Evolutionary conservation across 148 eudicot species (phyloP).

Genomic region (Nyssa sinensis): DNA sequence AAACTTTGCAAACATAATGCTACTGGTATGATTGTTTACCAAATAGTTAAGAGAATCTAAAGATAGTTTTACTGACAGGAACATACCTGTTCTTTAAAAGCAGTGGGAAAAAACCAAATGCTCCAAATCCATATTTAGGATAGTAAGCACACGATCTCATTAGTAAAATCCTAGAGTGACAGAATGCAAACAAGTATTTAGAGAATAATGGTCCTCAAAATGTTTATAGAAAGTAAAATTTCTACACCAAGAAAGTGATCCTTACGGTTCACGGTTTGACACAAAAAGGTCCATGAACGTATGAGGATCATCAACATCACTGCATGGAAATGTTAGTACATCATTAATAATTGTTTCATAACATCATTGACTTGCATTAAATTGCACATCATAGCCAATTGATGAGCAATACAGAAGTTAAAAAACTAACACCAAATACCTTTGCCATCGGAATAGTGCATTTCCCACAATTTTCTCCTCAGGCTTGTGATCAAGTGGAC

Average conservation of each 20-base stretch:
- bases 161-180: conserved; percentile 50
- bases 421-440: conserved; percentile 29
- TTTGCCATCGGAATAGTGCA: conserved; percentile 96
- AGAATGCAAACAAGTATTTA: conserved; percentile 1
- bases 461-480: conserved; percentile 61
- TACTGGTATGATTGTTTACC: too few species aligned
- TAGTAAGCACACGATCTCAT: conserved; percentile 83
- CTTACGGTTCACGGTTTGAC: conserved; percentile 89
- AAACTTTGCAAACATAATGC: conserved; percentile 4
- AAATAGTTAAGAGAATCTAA: conserved; percentile 8
- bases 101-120: conserved; percentile 76
- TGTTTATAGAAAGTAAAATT: conserved; percentile 4
- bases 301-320: conserved; percentile 88
- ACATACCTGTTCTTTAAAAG: conserved; percentile 64
- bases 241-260: not conserved
- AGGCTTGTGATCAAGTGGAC: conserved; percentile 65
- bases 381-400: not conserved
- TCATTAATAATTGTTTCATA: not conserved
- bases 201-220: not conserved
- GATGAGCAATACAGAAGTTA: not conserved
- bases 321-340: conserved; percentile 25
- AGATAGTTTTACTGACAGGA: not conserved
- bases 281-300: conserved; percentile 81
- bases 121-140: conserved; percentile 84
- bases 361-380: not conserved